Conservation (phyloP, 495 filamentous ascomycete species). For the Hypoxylon lenormandii region DNA sequence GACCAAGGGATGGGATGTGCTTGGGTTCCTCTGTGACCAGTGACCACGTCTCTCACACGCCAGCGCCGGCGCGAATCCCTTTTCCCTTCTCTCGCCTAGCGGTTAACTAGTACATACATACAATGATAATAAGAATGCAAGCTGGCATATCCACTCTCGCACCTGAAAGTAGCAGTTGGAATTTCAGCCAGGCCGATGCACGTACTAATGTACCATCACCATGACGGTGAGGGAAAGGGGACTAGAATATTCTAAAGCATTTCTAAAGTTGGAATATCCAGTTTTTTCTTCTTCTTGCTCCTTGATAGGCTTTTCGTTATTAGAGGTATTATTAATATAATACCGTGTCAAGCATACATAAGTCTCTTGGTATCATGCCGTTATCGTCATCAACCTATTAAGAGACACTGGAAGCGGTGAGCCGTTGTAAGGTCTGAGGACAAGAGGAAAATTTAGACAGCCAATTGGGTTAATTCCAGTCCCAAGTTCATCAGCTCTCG, state of each 20-base stretch:
- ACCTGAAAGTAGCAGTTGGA: slow-evolving; percentile 32
- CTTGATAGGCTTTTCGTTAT: slow-evolving; percentile 6
- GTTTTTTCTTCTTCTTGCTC: neutral
- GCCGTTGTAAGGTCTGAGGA: slow-evolving; percentile 17
- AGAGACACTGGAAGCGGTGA: slow-evolving; percentile 37
- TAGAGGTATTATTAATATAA: slow-evolving; percentile 31
- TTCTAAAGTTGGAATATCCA: slow-evolving; percentile 43
- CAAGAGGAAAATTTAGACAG: slow-evolving; percentile 16
- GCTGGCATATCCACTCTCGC: slow-evolving; percentile 32
- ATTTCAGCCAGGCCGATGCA: slow-evolving; percentile 17
- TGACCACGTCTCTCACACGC: slow-evolving; percentile 28
- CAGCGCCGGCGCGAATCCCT: slow-evolving; percentile 15
- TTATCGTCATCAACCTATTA: slow-evolving; percentile 38
- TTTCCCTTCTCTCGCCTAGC: slow-evolving; percentile 4
- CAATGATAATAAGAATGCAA: slow-evolving; percentile 25
- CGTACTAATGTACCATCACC: neutral
- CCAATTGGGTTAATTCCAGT: slow-evolving; percentile 21
- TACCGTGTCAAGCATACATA: slow-evolving; percentile 28
- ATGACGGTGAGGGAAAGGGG: slow-evolving; percentile 22
- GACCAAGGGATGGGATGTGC: slow-evolving; percentile 29
- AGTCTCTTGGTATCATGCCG: slow-evolving; percentile 31
- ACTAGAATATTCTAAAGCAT: slow-evolving; percentile 50
- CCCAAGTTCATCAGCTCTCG: slow-evolving; percentile 19
- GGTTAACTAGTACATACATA: slow-evolving; percentile 26
- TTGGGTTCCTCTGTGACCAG: neutral